Evolutionary conservation across 306 rosid genomes (phyloP).

Genomic region (Cicer cuneatum): DNA sequence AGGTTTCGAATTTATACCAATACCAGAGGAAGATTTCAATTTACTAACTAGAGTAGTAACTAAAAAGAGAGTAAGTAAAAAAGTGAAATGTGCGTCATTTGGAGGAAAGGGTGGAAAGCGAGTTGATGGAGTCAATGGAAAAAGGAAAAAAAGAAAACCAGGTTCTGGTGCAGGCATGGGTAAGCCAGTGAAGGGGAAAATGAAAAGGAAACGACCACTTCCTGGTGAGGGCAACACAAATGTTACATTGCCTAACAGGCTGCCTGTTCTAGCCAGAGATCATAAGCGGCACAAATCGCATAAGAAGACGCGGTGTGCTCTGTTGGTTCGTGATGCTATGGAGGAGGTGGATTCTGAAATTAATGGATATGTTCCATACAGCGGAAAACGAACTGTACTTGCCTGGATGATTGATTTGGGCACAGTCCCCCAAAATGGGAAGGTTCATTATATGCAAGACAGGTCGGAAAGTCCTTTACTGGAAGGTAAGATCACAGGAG

Average conservation of each 20-base stretch:
- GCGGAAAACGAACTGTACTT: slow-evolving; percentile 82
- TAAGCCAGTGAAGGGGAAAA: slow-evolving; percentile 52
- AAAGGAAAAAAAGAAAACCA: slow-evolving; percentile 48
- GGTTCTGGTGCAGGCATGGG: slow-evolving; percentile 45
- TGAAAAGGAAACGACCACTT: slow-evolving; percentile 51
- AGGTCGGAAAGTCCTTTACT: slow-evolving; percentile 48
- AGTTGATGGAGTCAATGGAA: slow-evolving; percentile 43
- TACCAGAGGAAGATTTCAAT: slow-evolving; percentile 70
- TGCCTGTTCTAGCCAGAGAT: slow-evolving; percentile 47
- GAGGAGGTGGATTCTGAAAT: slow-evolving; percentile 66
- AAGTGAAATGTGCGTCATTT: slow-evolving; percentile 37
- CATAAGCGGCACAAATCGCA: slow-evolving; percentile 59
- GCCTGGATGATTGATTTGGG: slow-evolving; percentile 95
- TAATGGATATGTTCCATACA: slow-evolving; percentile 76
- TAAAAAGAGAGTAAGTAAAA: slow-evolving; percentile 45
- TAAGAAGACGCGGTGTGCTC: slow-evolving; percentile 59
- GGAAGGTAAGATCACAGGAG: slow-evolving; percentile 74
- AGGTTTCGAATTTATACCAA: slow-evolving; percentile 74
- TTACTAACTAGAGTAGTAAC: slow-evolving; percentile 57
- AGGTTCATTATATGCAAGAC: slow-evolving; percentile 65
- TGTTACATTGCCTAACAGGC: slow-evolving; percentile 41
- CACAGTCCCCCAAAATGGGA: slow-evolving; percentile 62
- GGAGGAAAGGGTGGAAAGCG: slow-evolving; percentile 41
- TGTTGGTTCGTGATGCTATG: slow-evolving; percentile 71
- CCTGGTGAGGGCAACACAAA: slow-evolving; percentile 43